phyloP scores from a whole-genome alignment of 2,329 filamentous ascomycete genomes.

The Penicillium sclerotiorum region DNA sequence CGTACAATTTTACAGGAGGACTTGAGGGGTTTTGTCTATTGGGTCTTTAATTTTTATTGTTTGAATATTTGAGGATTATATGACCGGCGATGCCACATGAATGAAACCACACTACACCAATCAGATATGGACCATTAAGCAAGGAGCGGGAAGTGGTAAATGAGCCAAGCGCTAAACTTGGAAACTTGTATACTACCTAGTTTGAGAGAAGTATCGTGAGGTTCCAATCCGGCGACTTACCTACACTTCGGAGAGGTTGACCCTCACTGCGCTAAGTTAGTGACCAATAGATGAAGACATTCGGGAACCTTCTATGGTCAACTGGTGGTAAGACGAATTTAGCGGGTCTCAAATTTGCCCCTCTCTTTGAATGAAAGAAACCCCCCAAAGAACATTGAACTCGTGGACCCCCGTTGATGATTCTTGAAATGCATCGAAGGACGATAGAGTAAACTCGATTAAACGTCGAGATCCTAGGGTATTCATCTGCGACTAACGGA shows the following conservation, averaged over 20 bases:
- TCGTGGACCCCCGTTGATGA: neutral
- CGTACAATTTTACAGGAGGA: constrained; percentile 1
- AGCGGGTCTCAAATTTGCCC: too few species aligned
- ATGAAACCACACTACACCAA: constrained; percentile 11
- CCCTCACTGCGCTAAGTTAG: neutral
- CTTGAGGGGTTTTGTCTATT: neutral
- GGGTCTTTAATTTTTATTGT: neutral
- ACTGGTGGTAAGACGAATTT: too few species aligned
- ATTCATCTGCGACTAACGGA: constrained; percentile 10
- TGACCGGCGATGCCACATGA: constrained; percentile 20
- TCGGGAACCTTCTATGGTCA: neutral
- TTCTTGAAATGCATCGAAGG: constrained; percentile 12
- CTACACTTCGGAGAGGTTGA: neutral
- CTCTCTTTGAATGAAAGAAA: neutral
- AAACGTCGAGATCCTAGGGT: constrained; percentile 14
- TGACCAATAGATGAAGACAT: neutral
- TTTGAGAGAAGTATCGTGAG: too few species aligned
- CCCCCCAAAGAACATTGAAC: neutral
- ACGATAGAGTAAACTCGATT: constrained; percentile 7
- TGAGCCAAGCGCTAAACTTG: neutral
- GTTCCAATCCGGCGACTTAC: neutral
- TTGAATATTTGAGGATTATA: constrained; percentile 5
- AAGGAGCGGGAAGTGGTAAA: neutral
- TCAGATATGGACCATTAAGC: neutral
- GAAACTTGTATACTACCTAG: neutral